phyloP scores from a whole-genome alignment of 108 stramenopile genomes.

The Epipyxis sp. region DNA sequence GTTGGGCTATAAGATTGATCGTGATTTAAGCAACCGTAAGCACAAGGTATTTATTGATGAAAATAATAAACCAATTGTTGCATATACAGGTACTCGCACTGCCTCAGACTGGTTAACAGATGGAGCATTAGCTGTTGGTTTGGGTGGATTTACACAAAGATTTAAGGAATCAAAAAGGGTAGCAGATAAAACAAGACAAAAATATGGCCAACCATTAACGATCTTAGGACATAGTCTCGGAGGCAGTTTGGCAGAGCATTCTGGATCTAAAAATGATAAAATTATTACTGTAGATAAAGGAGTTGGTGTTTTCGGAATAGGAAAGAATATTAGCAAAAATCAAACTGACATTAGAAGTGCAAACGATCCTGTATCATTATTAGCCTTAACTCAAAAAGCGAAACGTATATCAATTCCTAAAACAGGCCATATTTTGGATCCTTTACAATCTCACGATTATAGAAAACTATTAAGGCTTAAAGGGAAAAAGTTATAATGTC shows the following conservation, averaged over 20 bases:
- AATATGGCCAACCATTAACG: not conserved
- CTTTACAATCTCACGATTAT: too few species aligned
- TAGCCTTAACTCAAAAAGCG: not conserved
- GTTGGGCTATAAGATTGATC: too few species aligned
- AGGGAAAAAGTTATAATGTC: too few species aligned
- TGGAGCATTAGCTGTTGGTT: slow-evolving; percentile 19
- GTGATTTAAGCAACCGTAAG: too few species aligned
- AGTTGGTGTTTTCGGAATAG: slow-evolving; percentile 19
- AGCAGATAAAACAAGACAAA: not conserved
- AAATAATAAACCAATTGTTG: slow-evolving; percentile 9
- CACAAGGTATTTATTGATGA: too few species aligned
- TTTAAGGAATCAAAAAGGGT: slow-evolving; percentile 3
- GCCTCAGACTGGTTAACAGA: not conserved
- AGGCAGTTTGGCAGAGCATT: slow-evolving; percentile 1
- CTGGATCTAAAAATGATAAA: not conserved
- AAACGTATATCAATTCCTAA: not conserved
- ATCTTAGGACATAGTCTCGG: slow-evolving; percentile 1
- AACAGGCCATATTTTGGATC: too few species aligned
- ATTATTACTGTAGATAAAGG: slow-evolving; percentile 12
- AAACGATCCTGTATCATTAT: not conserved
- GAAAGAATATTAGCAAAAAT: not conserved
- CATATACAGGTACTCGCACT: not conserved
- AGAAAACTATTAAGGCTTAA: too few species aligned
- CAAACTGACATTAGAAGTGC: not conserved
- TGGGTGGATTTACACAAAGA: slow-evolving; percentile 15